phyloP scores from a whole-genome alignment of 2,329 filamentous ascomycete genomes.

The Verruconis gallopava region DNA sequence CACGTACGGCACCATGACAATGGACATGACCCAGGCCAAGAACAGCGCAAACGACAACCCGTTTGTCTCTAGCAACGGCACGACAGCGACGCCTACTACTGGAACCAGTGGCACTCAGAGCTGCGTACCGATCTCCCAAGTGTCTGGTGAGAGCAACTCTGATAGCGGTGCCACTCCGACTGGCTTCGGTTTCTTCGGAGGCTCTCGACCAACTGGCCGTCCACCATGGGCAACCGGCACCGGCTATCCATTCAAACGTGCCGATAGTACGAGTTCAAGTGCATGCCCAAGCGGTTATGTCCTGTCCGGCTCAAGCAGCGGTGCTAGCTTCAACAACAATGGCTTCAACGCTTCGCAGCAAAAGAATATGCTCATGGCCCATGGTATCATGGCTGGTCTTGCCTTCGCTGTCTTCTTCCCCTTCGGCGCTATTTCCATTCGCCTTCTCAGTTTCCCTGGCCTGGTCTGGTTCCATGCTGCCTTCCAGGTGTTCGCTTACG shows the following conservation, averaged over 20 bases:
- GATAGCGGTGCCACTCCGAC: background rate
- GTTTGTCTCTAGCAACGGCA: slow-evolving; percentile 15
- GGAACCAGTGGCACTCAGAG: background rate
- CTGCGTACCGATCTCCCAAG: background rate
- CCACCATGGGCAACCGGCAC: slow-evolving; percentile 8
- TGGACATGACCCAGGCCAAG: slow-evolving; percentile 36
- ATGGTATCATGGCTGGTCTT: slow-evolving; percentile 30
- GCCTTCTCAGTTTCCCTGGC: slow-evolving; percentile 29
- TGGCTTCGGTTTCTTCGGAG: slow-evolving; percentile 9
- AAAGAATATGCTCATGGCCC: slow-evolving; percentile 24
- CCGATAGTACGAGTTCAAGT: background rate
- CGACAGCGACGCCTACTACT: background rate
- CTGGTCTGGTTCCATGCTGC: slow-evolving; percentile 32
- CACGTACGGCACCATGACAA: slow-evolving; percentile 27
- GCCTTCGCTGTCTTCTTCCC: slow-evolving; percentile 35
- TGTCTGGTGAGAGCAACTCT: background rate
- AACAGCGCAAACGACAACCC: slow-evolving; percentile 32
- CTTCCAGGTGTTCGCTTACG: slow-evolving; percentile 36
- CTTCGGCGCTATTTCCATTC: slow-evolving; percentile 29
- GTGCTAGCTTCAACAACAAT: no score
- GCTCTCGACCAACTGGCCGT: slow-evolving; percentile 11
- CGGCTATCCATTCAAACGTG: slow-evolving; percentile 1
- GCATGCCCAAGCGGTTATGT: slow-evolving; percentile 4
- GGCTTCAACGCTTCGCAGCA: slow-evolving; percentile 3
- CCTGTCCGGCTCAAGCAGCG: slow-evolving; percentile 7